A percentile compares a stretch with the other conserved stretches of the same genome.
phyloP scores from a whole-genome alignment of 495 filamentous ascomycete species.

The Apiosordaria backusii region DNA sequence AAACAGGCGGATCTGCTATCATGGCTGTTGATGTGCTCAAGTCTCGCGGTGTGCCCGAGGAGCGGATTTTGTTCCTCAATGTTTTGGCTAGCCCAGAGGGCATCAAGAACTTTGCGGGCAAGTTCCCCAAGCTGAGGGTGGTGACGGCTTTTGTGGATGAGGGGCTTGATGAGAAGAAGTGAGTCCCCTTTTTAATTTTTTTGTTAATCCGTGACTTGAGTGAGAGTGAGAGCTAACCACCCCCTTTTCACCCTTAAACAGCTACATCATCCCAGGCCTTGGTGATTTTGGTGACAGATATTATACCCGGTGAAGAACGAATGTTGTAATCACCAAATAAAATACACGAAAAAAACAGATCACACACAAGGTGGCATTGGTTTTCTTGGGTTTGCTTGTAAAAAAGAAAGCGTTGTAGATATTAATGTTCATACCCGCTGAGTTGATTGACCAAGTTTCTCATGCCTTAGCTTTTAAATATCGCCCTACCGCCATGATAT shows the following conservation, averaged over 20 bases:
- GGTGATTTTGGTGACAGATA: slow-evolving; percentile 97
- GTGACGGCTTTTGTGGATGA: slow-evolving; percentile 96
- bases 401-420: not conserved
- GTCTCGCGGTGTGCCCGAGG: slow-evolving; percentile 85
- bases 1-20: slow-evolving; percentile 82
- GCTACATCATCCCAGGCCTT: slow-evolving; percentile 93
- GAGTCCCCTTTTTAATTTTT: slow-evolving; percentile 29
- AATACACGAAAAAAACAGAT: not conserved
- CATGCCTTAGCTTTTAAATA: not conserved
- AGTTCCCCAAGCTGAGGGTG: slow-evolving; percentile 86
- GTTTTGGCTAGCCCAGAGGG: slow-evolving; percentile 93
- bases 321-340: slow-evolving; percentile 2
- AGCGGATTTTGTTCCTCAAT: slow-evolving; percentile 93
- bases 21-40: slow-evolving; percentile 94
- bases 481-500: not conserved
- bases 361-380: not conserved
- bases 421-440: not conserved
- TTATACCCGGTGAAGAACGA: slow-evolving; percentile 69
- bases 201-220: slow-evolving; percentile 15
- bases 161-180: slow-evolving; percentile 97
- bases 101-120: slow-evolving; percentile 81
- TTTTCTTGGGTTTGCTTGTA: not conserved
- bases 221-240: not conserved
- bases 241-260: slow-evolving; percentile 34
- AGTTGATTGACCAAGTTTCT: not conserved